These are phyloP conservation scores for Fraxinus excelsior DNA, from an alignment of 257 asterid species.

Conservation along the genomic window DNA sequence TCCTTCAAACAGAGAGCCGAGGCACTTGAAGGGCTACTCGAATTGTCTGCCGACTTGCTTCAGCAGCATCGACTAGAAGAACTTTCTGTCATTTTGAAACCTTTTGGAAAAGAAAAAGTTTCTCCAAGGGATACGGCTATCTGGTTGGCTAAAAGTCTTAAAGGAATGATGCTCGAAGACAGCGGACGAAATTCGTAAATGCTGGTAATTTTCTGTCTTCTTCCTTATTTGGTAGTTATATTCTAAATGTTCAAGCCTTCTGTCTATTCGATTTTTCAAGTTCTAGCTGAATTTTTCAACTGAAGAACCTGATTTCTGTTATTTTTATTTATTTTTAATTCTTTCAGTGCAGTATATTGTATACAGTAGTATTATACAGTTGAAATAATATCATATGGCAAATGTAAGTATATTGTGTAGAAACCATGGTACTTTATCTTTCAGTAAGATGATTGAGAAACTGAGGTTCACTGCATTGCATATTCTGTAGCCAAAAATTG, in stretches of 20 bases:
- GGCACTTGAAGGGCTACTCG: slow-evolving; percentile 92
- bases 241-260: slow-evolving; percentile 20
- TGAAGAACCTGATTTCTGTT: neutral
- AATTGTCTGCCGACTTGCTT: slow-evolving; percentile 94
- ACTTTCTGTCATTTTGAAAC: slow-evolving; percentile 80
- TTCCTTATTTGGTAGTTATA: slow-evolving; percentile 16
- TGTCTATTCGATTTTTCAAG: too few species aligned
- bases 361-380: neutral
- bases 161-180: slow-evolving; percentile 94
- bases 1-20: slow-evolving; percentile 93
- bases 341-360: neutral
- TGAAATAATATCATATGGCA: neutral
- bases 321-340: neutral
- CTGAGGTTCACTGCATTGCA: too few species aligned
- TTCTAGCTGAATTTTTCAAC: neutral
- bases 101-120: slow-evolving; percentile 94
- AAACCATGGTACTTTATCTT: neutral
- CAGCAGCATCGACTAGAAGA: slow-evolving; percentile 87
- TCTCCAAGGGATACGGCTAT: slow-evolving; percentile 98
- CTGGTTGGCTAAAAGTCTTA: slow-evolving; percentile 93
- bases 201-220: slow-evolving; percentile 16
- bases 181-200: slow-evolving; percentile 54
- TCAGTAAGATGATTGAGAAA: too few species aligned
- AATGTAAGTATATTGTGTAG: neutral
- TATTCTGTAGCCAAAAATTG: neutral